A percentile compares a stretch with the other conserved stretches of the same genome.
Conservation (phyloP, 169 alveolate species). For the Eimeria acervulina region DNA sequence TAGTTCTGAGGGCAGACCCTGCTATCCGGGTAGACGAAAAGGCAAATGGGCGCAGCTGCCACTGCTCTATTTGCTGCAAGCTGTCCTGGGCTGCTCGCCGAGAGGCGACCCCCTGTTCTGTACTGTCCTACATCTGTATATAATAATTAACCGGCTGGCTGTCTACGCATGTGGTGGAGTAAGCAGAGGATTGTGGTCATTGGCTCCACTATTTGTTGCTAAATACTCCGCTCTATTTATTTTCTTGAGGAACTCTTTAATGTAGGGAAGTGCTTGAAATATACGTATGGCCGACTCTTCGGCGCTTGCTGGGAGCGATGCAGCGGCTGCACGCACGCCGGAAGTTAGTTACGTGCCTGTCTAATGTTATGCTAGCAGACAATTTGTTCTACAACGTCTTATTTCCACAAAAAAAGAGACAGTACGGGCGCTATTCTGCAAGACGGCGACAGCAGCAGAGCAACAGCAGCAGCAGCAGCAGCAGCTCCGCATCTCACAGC, state of each 20-base stretch:
- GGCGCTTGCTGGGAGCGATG: neutral
- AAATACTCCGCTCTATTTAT: neutral
- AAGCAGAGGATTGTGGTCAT: neutral
- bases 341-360: neutral
- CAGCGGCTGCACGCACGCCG: neutral
- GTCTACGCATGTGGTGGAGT: neutral
- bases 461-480: constrained; percentile 9
- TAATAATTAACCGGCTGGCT: neutral
- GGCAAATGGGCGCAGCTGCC: neutral
- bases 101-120: neutral
- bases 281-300: neutral
- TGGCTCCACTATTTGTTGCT: neutral
- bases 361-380: neutral
- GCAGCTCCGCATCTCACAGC: neutral
- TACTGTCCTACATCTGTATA: neutral
- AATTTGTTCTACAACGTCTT: neutral
- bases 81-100: neutral
- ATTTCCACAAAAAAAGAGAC: neutral
- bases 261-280: neutral
- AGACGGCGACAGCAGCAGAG: constrained; percentile 3
- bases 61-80: neutral
- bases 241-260: neutral
- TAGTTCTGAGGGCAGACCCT: neutral
- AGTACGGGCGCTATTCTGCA: neutral
- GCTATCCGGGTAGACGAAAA: neutral